These are phyloP conservation scores for Cladosporium sp. DNA, from an alignment of 2,329 filamentous ascomycete genomes.

Conservation along the genomic window DNA sequence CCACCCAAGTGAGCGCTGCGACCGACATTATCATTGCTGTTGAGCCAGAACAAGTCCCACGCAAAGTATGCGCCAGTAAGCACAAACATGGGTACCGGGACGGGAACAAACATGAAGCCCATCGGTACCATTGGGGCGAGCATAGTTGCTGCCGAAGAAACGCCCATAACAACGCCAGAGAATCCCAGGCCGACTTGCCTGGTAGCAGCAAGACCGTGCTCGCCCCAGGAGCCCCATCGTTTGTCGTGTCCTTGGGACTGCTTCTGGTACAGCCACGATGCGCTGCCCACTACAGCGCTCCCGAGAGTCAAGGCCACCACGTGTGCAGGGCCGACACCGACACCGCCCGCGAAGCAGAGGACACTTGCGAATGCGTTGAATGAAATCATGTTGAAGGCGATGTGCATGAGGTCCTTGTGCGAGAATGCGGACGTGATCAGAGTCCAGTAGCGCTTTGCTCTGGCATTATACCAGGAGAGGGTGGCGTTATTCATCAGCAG, in stretches of 20 bases:
- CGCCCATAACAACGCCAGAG: slow-evolving; percentile 44
- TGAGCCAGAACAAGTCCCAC: slow-evolving; percentile 42
- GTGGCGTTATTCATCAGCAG: slow-evolving; percentile 35
- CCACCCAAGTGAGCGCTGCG: slow-evolving; percentile 51
- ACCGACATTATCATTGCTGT: slow-evolving; percentile 31
- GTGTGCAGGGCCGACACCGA: slow-evolving; percentile 27
- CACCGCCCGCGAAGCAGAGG: slow-evolving; percentile 33
- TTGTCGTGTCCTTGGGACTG: neutral
- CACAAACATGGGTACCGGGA: slow-evolving; percentile 43
- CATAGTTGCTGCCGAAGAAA: slow-evolving; percentile 42
- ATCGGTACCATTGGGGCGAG: slow-evolving; percentile 39
- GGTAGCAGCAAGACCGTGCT: neutral
- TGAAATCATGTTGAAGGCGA: slow-evolving; percentile 45
- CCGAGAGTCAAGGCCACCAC: slow-evolving; percentile 29
- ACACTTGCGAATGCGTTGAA: slow-evolving; percentile 41
- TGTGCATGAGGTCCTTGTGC: slow-evolving; percentile 39
- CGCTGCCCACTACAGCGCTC: slow-evolving; percentile 29
- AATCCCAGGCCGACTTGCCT: slow-evolving; percentile 36
- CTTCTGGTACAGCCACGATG: slow-evolving; percentile 27
- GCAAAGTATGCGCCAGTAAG: slow-evolving; percentile 39
- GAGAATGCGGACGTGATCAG: slow-evolving; percentile 43
- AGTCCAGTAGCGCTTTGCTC: slow-evolving; percentile 39
- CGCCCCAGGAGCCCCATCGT: neutral
- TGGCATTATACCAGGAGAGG: slow-evolving; percentile 32
- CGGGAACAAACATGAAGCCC: slow-evolving; percentile 38